Evolutionary conservation across 306 rosid genomes (phyloP).

Genomic region (Sindora glabra): DNA sequence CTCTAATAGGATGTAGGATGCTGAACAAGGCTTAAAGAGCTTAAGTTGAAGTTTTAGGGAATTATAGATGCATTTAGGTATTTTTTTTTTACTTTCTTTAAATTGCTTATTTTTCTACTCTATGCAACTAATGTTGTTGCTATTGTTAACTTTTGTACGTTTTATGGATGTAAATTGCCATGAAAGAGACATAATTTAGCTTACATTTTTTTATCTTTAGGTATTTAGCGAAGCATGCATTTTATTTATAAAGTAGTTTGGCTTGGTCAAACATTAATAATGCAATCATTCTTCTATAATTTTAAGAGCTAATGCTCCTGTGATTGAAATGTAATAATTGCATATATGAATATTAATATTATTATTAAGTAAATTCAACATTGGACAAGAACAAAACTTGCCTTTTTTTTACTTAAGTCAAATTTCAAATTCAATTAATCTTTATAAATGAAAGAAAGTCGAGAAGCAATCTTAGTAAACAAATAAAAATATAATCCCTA

Average conservation of each 20-base stretch:
- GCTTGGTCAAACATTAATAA: constrained; percentile 27
- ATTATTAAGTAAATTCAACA: background rate
- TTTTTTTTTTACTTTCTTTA: no score
- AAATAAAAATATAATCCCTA: background rate
- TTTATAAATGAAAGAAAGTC: background rate
- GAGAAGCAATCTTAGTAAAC: background rate
- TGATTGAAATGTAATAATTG: background rate
- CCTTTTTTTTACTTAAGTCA: constrained; percentile 44
- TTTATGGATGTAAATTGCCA: no score
- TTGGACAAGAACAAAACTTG: constrained; percentile 22
- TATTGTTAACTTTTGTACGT: no score
- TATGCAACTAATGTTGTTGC: no score
- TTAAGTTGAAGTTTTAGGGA: no score
- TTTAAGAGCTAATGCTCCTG: no score
- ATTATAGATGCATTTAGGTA: no score
- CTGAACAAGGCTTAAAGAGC: no score
- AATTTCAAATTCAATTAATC: background rate
- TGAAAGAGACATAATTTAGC: no score
- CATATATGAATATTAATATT: constrained; percentile 2
- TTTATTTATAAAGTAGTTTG: constrained; percentile 18
- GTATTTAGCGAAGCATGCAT: background rate
- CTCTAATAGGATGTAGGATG: no score
- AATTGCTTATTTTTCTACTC: no score
- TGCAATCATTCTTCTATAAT: background rate
- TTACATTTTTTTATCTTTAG: no score